These are phyloP conservation scores for Naematelia aurantialba DNA, from an alignment of 768 basidiomycete genomes.

Conservation along the genomic window DNA sequence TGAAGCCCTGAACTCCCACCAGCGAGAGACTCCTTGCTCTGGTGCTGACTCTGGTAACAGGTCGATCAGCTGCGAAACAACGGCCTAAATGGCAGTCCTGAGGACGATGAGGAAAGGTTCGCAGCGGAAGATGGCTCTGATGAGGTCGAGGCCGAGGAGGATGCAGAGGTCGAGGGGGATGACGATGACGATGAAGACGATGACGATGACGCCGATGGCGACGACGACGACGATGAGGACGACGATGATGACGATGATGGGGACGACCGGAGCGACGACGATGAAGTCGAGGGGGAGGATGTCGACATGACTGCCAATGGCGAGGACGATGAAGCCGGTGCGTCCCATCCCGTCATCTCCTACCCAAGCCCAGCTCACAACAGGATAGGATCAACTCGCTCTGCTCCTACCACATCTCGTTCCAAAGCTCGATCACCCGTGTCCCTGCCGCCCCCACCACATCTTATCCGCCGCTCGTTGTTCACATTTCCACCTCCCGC, in stretches of 20 bases:
- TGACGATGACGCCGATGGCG: slow-evolving; percentile 27
- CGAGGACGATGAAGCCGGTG: slow-evolving; percentile 20
- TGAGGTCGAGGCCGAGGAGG: slow-evolving; percentile 27
- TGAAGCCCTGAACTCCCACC: slow-evolving; percentile 30
- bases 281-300: slow-evolving; percentile 18
- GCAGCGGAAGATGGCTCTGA: slow-evolving; percentile 50
- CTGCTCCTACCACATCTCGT: not conserved
- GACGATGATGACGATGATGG: slow-evolving; percentile 35
- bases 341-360: slow-evolving; percentile 6
- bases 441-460: slow-evolving; percentile 21
- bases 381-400: not conserved
- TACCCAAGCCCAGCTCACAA: not conserved
- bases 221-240: slow-evolving; percentile 26
- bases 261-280: slow-evolving; percentile 8
- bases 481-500: slow-evolving; percentile 34
- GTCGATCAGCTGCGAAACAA: not conserved
- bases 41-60: not conserved
- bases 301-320: slow-evolving; percentile 20
- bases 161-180: slow-evolving; percentile 28
- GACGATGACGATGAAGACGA: slow-evolving; percentile 28
- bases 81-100: slow-evolving; percentile 51
- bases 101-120: slow-evolving; percentile 53
- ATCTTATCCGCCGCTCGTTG: slow-evolving; percentile 43
- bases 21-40: not conserved
- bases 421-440: slow-evolving; percentile 6